Percentiles rank a stretch among this genome's conserved stretches.
These are phyloP conservation scores for Drechslerella dactyloides DNA, from an alignment of 2,329 filamentous ascomycete genomes.

Conservation along the genomic window DNA sequence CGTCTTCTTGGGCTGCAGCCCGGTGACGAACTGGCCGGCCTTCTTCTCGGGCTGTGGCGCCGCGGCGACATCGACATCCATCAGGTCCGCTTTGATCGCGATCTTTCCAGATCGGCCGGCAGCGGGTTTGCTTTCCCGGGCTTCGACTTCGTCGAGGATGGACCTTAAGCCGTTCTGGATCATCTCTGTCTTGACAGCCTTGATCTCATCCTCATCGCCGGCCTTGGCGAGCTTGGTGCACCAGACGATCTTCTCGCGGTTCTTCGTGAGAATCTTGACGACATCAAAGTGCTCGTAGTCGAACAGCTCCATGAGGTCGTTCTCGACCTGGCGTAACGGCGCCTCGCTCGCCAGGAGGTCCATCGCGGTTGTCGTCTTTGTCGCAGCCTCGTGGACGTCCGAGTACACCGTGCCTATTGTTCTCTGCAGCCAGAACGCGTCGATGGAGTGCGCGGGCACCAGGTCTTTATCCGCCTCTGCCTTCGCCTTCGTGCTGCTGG, in stretches of 20 bases:
- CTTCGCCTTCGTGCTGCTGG: conserved; percentile 60
- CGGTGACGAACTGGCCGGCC: conserved; percentile 66
- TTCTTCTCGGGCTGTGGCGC: conserved; percentile 68
- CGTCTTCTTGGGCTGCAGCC: conserved; percentile 81
- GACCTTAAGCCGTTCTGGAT: conserved; percentile 81
- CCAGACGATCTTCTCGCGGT: conserved; percentile 94
- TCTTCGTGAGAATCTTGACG: conserved; percentile 87
- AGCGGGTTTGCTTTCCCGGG: conserved; percentile 68
- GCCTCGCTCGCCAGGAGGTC: conserved; percentile 84
- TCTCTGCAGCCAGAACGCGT: conserved; percentile 95
- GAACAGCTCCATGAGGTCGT: conserved; percentile 97
- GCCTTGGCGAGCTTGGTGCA: conserved; percentile 84
- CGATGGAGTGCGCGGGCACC: conserved; percentile 85
- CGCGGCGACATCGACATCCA: conserved; percentile 82
- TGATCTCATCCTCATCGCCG: conserved; percentile 73
- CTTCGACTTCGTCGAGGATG: conserved; percentile 86
- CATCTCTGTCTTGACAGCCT: conserved; percentile 87
- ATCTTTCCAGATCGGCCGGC: conserved; percentile 67
- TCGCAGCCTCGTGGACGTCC: conserved; percentile 89
- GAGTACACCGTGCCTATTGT: conserved; percentile 87
- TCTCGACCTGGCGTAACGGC: conserved; percentile 89
- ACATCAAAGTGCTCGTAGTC: conserved; percentile 96
- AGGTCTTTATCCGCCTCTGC: conserved; percentile 65
- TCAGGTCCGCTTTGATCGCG: conserved; percentile 81
- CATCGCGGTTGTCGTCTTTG: conserved; percentile 85